Conservation (phyloP, 2,329 filamentous ascomycete species). For the Chaetomiaceae sp. region DNA sequence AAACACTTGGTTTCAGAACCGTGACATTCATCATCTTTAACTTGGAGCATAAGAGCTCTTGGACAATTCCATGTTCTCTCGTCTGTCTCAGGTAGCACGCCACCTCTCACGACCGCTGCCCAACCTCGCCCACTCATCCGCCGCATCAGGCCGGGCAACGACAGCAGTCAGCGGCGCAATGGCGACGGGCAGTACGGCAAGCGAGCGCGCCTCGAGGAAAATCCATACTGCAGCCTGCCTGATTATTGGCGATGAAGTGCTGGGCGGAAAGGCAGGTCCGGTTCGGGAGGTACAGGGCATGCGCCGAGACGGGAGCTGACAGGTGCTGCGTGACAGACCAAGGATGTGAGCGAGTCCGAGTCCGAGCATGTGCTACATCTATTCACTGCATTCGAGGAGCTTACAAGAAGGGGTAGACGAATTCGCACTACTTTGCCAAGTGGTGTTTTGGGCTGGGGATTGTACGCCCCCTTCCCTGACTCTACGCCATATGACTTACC, state of each 20-base stretch:
- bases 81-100: constrained; percentile 67
- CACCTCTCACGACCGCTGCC: constrained; percentile 61
- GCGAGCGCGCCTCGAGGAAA: constrained; percentile 56
- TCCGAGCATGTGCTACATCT: neutral
- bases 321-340: constrained; percentile 22
- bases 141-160: constrained; percentile 6
- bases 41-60: neutral
- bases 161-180: constrained; percentile 33
- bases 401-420: constrained; percentile 45
- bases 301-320: neutral
- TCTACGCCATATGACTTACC: constrained; percentile 4
- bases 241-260: constrained; percentile 95
- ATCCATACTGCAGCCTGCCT: constrained; percentile 89
- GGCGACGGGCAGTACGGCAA: constrained; percentile 45
- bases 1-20: too few species aligned
- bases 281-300: neutral
- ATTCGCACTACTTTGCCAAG: constrained; percentile 60
- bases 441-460: constrained; percentile 61
- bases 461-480: constrained; percentile 35
- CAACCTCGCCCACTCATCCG: constrained; percentile 45
- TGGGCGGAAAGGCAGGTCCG: constrained; percentile 77
- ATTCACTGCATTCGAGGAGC: neutral
- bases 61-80: constrained; percentile 61
- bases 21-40: neutral
- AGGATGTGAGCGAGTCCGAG: constrained; percentile 24